These are phyloP conservation scores for Phytopythium litorale DNA, from an alignment of 352 stramenopile species.

Conservation along the genomic window DNA sequence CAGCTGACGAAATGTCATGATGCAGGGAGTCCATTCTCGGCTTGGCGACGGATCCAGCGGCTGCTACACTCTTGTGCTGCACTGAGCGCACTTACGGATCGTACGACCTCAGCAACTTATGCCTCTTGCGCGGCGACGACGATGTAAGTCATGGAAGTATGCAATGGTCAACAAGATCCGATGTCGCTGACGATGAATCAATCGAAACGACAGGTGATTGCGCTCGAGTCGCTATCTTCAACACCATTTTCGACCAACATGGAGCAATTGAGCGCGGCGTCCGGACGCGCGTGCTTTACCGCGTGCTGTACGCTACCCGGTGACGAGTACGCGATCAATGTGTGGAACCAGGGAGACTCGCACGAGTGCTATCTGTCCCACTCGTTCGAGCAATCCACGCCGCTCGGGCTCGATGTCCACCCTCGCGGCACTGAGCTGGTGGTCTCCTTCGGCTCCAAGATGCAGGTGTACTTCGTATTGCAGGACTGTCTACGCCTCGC, in stretches of 20 bases:
- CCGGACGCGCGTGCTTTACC: slow-evolving; percentile 42
- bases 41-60: slow-evolving; percentile 44
- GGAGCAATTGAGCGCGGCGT: slow-evolving; percentile 35
- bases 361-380: slow-evolving; percentile 62
- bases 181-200: background rate
- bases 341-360: slow-evolving; percentile 59
- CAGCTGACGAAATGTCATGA: background rate
- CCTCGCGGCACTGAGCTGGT: slow-evolving; percentile 49
- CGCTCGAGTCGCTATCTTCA: slow-evolving; percentile 34
- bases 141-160: slow-evolving; percentile 23
- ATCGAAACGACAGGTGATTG: slow-evolving; percentile 21
- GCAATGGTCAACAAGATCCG: background rate
- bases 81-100: slow-evolving; percentile 56
- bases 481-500: slow-evolving; percentile 54
- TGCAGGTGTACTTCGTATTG: slow-evolving; percentile 61
- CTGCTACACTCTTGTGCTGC: slow-evolving; percentile 49
- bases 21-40: slow-evolving; percentile 38
- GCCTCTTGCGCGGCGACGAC: slow-evolving; percentile 59
- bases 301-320: slow-evolving; percentile 32
- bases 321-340: slow-evolving; percentile 39
- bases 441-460: slow-evolving; percentile 42
- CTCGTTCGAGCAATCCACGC: slow-evolving; percentile 28
- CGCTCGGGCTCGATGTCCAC: slow-evolving; percentile 54
- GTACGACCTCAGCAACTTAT: slow-evolving; percentile 74
- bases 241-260: slow-evolving; percentile 42